Percentiles rank a stretch among this genome's conserved stretches.
Evolutionary conservation across 78 protist genomes (phyloP).

Genomic region (Emiliania huxleyi): DNA sequence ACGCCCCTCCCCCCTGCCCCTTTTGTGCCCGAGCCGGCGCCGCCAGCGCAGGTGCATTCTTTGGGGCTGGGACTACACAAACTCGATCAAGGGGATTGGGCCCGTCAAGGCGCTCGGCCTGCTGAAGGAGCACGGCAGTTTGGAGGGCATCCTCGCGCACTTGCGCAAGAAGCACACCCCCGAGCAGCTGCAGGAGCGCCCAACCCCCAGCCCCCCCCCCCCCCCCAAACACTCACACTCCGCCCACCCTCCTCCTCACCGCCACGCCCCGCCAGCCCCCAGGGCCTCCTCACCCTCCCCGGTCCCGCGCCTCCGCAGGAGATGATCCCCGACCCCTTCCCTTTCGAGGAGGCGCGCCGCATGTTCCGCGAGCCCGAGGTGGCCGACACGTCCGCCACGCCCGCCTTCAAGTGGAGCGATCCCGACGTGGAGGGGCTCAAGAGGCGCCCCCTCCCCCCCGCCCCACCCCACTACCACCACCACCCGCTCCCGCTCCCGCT

Average conservation of each 20-base stretch:
- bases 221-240: too few species aligned
- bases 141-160: constrained; percentile 23
- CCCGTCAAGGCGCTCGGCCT: constrained; percentile 28
- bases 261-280: too few species aligned
- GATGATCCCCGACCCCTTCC: constrained; percentile 30
- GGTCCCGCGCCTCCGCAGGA: too few species aligned
- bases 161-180: not conserved
- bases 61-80: constrained; percentile 64
- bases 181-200: not conserved
- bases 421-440: constrained; percentile 45
- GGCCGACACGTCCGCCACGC: not conserved
- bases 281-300: too few species aligned
- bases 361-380: constrained; percentile 40
- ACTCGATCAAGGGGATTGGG: constrained; percentile 52
- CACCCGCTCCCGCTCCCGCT: too few species aligned
- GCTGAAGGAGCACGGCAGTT: constrained; percentile 19
- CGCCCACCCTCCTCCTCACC: too few species aligned
- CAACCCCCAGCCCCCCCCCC: too few species aligned
- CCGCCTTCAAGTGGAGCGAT: constrained; percentile 11
- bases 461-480: too few species aligned
- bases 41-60: too few species aligned
- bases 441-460: not conserved
- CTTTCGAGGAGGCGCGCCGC: constrained; percentile 27
- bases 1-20: too few species aligned
- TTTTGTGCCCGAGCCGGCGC: too few species aligned